Percentiles rank a stretch among this genome's conserved stretches.
phyloP scores from a whole-genome alignment of 129 eudicot species.

The Ambrosia artemisiifolia region DNA sequence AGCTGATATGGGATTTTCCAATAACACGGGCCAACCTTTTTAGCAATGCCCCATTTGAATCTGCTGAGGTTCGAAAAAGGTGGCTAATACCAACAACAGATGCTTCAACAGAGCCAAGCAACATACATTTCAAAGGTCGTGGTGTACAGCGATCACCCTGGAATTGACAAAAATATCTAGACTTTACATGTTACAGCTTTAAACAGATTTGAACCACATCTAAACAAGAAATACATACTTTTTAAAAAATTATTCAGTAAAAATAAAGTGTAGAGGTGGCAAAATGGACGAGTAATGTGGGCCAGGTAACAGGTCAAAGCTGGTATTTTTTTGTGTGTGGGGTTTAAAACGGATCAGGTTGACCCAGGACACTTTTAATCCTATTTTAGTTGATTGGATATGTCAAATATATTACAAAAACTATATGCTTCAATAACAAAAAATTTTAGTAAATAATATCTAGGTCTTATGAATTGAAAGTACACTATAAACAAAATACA shows the following conservation, averaged over 20 bases:
- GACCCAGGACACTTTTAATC: not conserved
- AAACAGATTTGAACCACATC: not conserved
- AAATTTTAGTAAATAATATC: not conserved
- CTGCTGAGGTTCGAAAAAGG: slow-evolving; percentile 61
- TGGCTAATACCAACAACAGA: slow-evolving; percentile 80
- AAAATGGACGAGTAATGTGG: not conserved
- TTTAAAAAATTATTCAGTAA: not conserved
- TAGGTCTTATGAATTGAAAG: not conserved
- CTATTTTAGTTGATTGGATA: not conserved
- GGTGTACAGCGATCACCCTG: slow-evolving; percentile 45
- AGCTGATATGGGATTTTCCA: slow-evolving; percentile 44
- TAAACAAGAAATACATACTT: not conserved
- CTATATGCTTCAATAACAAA: not conserved
- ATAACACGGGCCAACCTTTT: slow-evolving; percentile 65
- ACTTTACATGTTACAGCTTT: not conserved
- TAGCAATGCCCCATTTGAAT: slow-evolving; percentile 66
- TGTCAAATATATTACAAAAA: not conserved
- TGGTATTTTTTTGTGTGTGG: not conserved
- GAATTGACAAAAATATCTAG: not conserved
- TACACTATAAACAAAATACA: not conserved
- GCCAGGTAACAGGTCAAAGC: not conserved
- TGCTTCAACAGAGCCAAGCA: slow-evolving; percentile 77
- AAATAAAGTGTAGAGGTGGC: not conserved
- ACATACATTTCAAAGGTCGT: slow-evolving; percentile 31
- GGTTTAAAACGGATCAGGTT: not conserved